These are phyloP conservation scores for Epichloe gansuensis DNA, from an alignment of 2,329 filamentous ascomycete genomes.

Conservation along the genomic window DNA sequence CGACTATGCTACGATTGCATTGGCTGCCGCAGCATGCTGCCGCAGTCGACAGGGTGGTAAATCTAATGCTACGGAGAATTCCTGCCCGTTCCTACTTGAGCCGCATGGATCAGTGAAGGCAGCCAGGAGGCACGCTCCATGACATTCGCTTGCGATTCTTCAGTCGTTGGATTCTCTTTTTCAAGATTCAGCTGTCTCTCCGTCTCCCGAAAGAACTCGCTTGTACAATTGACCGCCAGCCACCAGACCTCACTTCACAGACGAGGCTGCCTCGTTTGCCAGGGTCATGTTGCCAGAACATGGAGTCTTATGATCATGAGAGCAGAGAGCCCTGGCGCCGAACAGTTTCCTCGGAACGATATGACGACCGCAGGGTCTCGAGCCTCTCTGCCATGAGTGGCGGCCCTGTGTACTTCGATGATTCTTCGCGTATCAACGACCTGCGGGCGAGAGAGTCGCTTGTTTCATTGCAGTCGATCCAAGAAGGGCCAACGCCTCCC, in stretches of 20 bases:
- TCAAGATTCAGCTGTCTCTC: no score
- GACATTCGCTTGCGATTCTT: background rate
- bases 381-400: constrained; percentile 22
- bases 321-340: constrained; percentile 17
- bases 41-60: no score
- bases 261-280: constrained; percentile 3
- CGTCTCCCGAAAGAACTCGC: background rate
- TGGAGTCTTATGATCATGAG: constrained; percentile 20
- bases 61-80: background rate
- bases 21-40: background rate
- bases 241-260: background rate
- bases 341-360: background rate
- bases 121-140: no score
- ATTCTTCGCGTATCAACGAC: constrained; percentile 9
- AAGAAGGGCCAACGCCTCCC: constrained; percentile 6
- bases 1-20: background rate
- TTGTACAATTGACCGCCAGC: background rate
- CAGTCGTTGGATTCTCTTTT: no score
- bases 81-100: background rate
- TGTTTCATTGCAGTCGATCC: constrained; percentile 8
- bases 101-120: background rate
- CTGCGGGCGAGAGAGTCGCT: constrained; percentile 17
- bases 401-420: constrained; percentile 17
- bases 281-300: constrained; percentile 14
- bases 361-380: constrained; percentile 10